Percentiles rank a stretch among this genome's conserved stretches.
Conservation (phyloP, 2,329 filamentous ascomycete genomes). For the Ascochyta rabiei region DNA sequence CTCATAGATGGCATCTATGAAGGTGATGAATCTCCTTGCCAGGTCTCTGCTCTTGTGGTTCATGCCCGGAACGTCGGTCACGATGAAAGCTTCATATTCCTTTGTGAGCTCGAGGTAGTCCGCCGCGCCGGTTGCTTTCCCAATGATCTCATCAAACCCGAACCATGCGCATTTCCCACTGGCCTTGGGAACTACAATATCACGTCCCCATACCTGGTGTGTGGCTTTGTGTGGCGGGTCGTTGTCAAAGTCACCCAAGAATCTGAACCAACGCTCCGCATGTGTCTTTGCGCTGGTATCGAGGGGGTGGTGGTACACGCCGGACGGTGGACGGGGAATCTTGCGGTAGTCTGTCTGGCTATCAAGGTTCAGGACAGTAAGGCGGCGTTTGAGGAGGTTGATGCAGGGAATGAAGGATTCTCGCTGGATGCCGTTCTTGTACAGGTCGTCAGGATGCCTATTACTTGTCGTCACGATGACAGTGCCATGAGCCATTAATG, state of each 20-base stretch:
- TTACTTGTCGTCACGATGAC: constrained; percentile 96
- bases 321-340: constrained; percentile 88
- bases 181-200: constrained; percentile 84
- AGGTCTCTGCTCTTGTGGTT: constrained; percentile 83
- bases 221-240: constrained; percentile 77
- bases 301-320: constrained; percentile 90
- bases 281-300: constrained; percentile 78
- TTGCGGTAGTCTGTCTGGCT: constrained; percentile 97
- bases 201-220: constrained; percentile 90
- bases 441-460: constrained; percentile 92
- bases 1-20: constrained; percentile 96
- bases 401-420: constrained; percentile 96
- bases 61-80: constrained; percentile 93
- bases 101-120: constrained; percentile 93
- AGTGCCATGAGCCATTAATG: constrained; percentile 94
- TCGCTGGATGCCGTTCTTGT: constrained; percentile 97
- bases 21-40: constrained; percentile 92
- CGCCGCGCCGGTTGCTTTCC: constrained; percentile 84
- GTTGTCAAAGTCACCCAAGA: constrained; percentile 81
- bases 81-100: constrained; percentile 88
- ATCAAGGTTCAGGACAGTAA: constrained; percentile 92
- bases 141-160: constrained; percentile 90
- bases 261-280: constrained; percentile 93
- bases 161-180: constrained; percentile 90
- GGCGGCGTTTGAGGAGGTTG: constrained; percentile 80